Conservation (phyloP, 768 basidiomycete species). For the Auricularia heimuer region DNA sequence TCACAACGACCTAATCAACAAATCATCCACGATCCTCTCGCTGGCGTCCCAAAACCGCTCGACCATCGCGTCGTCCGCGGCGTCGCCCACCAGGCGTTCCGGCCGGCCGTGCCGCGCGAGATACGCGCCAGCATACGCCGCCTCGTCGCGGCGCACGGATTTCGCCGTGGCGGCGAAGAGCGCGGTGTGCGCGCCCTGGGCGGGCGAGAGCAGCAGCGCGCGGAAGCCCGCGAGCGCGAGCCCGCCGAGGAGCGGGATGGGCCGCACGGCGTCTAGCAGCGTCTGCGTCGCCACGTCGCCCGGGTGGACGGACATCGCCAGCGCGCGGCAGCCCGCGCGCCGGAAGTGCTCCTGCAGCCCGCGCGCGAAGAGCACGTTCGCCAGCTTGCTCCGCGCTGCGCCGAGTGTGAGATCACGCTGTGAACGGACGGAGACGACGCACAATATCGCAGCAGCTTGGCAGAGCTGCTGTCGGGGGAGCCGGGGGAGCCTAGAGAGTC, state of each 20-base stretch:
- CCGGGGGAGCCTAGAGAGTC: not conserved
- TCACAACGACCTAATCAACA: too few relatives aligned
- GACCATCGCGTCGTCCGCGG: slow-evolving; percentile 23
- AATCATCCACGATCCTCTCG: not conserved
- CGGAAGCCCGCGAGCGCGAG: not conserved
- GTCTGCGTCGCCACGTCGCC: slow-evolving; percentile 11
- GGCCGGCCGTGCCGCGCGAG: slow-evolving; percentile 11
- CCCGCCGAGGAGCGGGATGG: slow-evolving; percentile 5
- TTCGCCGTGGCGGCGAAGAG: slow-evolving; percentile 14
- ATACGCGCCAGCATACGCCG: slow-evolving; percentile 14
- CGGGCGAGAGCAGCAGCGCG: not conserved
- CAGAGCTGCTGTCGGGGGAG: not conserved
- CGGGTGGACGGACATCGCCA: not conserved
- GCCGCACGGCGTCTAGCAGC: slow-evolving; percentile 16
- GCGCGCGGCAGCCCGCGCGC: not conserved
- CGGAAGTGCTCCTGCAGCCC: not conserved
- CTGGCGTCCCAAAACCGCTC: slow-evolving; percentile 20
- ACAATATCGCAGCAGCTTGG: not conserved
- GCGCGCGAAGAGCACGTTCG: not conserved
- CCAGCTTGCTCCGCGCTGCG: not conserved
- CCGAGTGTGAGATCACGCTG: not conserved
- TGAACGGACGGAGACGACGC: not conserved
- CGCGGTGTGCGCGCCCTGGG: slow-evolving; percentile 16
- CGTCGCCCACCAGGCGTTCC: slow-evolving; percentile 12
- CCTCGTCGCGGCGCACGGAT: slow-evolving; percentile 10